Base-by-base conservation (phyloP, 2,329 filamentous ascomycete species). In the Microdochium bolleyi region DNA sequence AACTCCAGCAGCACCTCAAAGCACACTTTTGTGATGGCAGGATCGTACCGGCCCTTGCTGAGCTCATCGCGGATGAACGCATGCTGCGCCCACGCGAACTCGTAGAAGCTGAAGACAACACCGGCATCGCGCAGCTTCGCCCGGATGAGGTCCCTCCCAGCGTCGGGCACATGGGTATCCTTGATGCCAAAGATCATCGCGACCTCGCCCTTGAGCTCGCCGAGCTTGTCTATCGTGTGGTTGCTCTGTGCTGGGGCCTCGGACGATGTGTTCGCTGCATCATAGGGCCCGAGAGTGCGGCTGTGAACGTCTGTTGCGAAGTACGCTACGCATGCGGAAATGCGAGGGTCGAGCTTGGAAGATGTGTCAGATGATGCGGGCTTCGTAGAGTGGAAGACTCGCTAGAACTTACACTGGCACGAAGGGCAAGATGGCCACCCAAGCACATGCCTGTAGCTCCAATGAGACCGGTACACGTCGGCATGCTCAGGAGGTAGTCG, bases 51-150 rank as follows among this genome's bases (percentile, higher is more conserved):
- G n/a, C 91, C 92, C 72, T 96, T 96, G 69, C 87, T 91, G 54
- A 94, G 75, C 73, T 96, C 92, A 64, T 96, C 92, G 19, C 92
- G 80, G 67, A 96, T 95, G 66, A 96, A 96, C 4, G 92, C 92
- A 73, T 95, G 92, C 70, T 96, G 92, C 3, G 92, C 91, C 83
- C 89, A 92, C n/a, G 89, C 88, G 58, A 88, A 84, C 72, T 96
- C 92, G 70, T 94, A 90, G 67, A 89, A 96, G 64, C 83, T 87
- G 63, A 92, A 92, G 10, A 79, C 76, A 4, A 86, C 79, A 10
- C 86, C 87, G 5, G 84, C 82, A 22, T 89, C 89, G 61, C 92
- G 84, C 61, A 96, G 75, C 56, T 89, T 92, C 67, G 82, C 82
- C 54, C 91, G 82, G 67, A 96, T 94, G 59, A 95, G 70, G 69